These are phyloP conservation scores for Myxozyma geophila DNA, from an alignment of 805 yeast genomes.

Conservation along the genomic window DNA sequence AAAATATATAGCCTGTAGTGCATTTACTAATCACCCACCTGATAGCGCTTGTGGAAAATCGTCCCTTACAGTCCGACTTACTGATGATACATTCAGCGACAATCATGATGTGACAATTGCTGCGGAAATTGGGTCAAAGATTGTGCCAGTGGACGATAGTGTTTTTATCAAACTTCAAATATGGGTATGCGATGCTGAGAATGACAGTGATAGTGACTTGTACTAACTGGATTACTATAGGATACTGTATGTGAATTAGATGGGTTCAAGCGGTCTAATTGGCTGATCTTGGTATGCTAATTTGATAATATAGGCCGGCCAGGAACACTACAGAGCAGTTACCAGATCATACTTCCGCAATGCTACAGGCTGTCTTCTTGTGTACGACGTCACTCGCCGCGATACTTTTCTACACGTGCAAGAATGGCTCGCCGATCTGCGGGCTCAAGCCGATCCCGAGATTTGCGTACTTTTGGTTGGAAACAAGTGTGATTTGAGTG, in stretches of 20 bases:
- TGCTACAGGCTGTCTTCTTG: slow-evolving; percentile 47
- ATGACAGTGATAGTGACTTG: background rate
- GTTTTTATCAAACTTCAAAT: slow-evolving; percentile 46
- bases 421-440: slow-evolving; percentile 78
- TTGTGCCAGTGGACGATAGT: slow-evolving; percentile 42
- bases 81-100: slow-evolving; percentile 46
- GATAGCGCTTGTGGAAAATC: slow-evolving; percentile 47
- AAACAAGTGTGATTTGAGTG: slow-evolving; percentile 68
- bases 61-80: slow-evolving; percentile 45
- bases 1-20: slow-evolving; percentile 39
- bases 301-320: slow-evolving; percentile 41
- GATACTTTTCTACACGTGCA: slow-evolving; percentile 46
- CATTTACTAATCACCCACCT: background rate
- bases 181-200: slow-evolving; percentile 39
- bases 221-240: slow-evolving; percentile 14
- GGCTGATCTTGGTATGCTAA: background rate
- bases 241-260: slow-evolving; percentile 30
- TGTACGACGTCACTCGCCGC: slow-evolving; percentile 46
- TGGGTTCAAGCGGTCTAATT: background rate
- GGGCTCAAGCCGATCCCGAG: slow-evolving; percentile 64
- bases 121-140: slow-evolving; percentile 47
- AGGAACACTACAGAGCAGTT: slow-evolving; percentile 47
- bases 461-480: slow-evolving; percentile 80
- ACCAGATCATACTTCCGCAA: slow-evolving; percentile 47
- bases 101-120: slow-evolving; percentile 47